Conservation (phyloP, 1,139 yeast genomes). For the Nadsonia starkeyi-henricii region DNA sequence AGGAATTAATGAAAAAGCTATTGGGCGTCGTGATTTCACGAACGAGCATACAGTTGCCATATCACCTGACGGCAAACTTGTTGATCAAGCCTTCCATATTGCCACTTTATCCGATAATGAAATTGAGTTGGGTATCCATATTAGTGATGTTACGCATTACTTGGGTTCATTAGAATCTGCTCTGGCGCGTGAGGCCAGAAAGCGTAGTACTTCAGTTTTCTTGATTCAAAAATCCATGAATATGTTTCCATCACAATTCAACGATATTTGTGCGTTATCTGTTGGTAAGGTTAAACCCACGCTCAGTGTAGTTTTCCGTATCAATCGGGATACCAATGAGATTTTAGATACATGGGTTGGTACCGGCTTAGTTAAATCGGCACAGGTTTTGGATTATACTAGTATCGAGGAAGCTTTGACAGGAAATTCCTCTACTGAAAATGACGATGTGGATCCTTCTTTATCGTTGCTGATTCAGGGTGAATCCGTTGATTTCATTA, state of each 20-base stretch:
- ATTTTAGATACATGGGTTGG: conserved; percentile 69
- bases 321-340: conserved; percentile 60
- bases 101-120: conserved; percentile 43
- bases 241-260: conserved; percentile 55
- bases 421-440: conserved; percentile 17
- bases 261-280: conserved; percentile 45
- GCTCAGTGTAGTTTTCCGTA: conserved; percentile 64
- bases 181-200: conserved; percentile 80
- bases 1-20: conserved; percentile 13
- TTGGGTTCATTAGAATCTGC: conserved; percentile 51
- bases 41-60: conserved; percentile 56
- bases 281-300: conserved; percentile 52
- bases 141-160: conserved; percentile 62
- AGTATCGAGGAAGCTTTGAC: conserved; percentile 20
- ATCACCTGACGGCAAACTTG: conserved; percentile 42
- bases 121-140: conserved; percentile 67
- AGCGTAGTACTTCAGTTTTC: conserved; percentile 79
- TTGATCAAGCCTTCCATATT: conserved; percentile 73
- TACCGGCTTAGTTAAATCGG: conserved; percentile 47
- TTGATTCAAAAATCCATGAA: conserved; percentile 67
- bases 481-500: conserved; percentile 54
- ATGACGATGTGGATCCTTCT: conserved; percentile 20
- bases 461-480: conserved; percentile 3
- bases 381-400: conserved; percentile 19
- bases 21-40: conserved; percentile 43